A percentile compares a stretch with the other conserved stretches of the same genome.
phyloP scores from a whole-genome alignment of 805 yeast species.

The Vanderwaltozyma polyspora region DNA sequence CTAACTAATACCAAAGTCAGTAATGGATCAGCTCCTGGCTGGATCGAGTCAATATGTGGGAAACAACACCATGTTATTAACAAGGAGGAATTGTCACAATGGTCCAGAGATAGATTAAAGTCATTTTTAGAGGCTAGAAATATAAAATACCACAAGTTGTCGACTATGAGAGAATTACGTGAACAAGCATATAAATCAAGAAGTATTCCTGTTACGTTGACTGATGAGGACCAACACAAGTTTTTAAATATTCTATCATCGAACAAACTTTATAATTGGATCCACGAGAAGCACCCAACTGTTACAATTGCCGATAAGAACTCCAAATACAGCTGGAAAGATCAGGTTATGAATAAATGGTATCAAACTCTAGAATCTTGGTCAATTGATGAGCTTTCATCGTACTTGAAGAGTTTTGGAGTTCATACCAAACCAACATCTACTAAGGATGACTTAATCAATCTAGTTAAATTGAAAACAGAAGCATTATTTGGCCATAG shows the following conservation, averaged over 20 bases:
- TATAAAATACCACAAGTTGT: slow-evolving; percentile 29
- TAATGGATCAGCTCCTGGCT: not conserved
- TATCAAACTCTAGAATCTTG: slow-evolving; percentile 29
- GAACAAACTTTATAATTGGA: not conserved
- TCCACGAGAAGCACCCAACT: not conserved
- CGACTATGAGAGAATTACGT: slow-evolving; percentile 32
- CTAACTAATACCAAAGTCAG: not conserved
- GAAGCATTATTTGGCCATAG: slow-evolving; percentile 26
- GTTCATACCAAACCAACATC: slow-evolving; percentile 14
- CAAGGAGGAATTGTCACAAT: slow-evolving; percentile 9
- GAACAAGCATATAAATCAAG: slow-evolving; percentile 31
- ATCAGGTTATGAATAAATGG: slow-evolving; percentile 12
- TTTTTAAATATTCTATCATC: slow-evolving; percentile 7
- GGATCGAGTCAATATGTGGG: not conserved
- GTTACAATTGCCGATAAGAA: not conserved
- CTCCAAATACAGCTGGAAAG: slow-evolving; percentile 6
- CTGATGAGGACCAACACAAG: slow-evolving; percentile 16
- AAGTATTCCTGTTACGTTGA: slow-evolving; percentile 27
- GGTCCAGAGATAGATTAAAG: slow-evolving; percentile 37
- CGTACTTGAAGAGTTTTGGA: slow-evolving; percentile 36
- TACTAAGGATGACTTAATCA: slow-evolving; percentile 28
- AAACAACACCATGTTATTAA: not conserved
- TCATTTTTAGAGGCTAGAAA: slow-evolving; percentile 33
- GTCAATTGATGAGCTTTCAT: slow-evolving; percentile 33
- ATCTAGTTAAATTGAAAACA: slow-evolving; percentile 33